Evolutionary conservation across 768 basidiomycete species (phyloP).

Genomic region (Russula olivacea): DNA sequence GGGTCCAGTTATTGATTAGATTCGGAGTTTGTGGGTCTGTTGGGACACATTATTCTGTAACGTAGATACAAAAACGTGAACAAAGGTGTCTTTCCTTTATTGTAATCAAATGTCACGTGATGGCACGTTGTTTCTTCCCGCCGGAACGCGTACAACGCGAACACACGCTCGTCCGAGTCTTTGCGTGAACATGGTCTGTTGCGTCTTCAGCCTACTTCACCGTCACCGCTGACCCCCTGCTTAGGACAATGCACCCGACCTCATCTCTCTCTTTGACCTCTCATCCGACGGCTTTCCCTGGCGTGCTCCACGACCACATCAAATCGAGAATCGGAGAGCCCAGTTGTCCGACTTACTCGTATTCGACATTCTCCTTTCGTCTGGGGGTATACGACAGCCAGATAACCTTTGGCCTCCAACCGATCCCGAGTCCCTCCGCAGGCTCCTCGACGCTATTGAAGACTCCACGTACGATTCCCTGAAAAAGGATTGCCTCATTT

Average conservation of each 20-base stretch:
- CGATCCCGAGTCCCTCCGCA: slow-evolving; percentile 46
- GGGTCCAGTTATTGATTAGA: slow-evolving; percentile 25
- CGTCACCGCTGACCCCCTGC: not conserved
- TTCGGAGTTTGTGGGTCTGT: not conserved
- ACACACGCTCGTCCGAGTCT: not conserved
- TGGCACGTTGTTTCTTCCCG: not conserved
- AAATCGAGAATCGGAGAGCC: slow-evolving; percentile 59
- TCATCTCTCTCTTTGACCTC: slow-evolving; percentile 44
- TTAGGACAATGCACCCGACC: slow-evolving; percentile 20
- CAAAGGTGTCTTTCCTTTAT: too few species aligned
- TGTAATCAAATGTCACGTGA: not conserved
- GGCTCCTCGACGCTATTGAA: slow-evolving; percentile 56
- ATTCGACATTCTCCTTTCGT: slow-evolving; percentile 64
- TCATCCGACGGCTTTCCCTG: slow-evolving; percentile 52
- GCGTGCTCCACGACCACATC: slow-evolving; percentile 44
- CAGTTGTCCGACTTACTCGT: slow-evolving; percentile 58
- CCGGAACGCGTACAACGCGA: not conserved
- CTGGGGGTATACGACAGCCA: slow-evolving; percentile 55
- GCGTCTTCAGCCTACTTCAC: not conserved
- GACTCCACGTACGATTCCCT: slow-evolving; percentile 60
- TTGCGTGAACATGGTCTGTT: slow-evolving; percentile 10
- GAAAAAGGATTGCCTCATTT: slow-evolving; percentile 76
- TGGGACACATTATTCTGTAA: slow-evolving; percentile 15
- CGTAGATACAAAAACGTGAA: not conserved
- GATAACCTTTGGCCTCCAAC: slow-evolving; percentile 65